phyloP scores from a whole-genome alignment of 257 asterid species.

The Solanum piurae region DNA sequence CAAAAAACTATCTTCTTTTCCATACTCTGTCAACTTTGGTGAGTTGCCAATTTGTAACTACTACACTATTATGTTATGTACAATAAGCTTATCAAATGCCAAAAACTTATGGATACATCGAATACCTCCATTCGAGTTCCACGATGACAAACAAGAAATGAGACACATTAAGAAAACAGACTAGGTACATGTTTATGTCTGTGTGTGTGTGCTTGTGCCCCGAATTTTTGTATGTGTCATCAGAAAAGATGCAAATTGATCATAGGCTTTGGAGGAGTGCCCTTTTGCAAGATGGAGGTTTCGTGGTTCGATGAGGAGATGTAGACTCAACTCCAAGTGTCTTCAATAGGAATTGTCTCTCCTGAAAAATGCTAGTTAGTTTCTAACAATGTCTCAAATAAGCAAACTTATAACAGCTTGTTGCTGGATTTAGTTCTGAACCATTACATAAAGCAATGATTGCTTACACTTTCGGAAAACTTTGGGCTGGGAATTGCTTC shows the following conservation, averaged over 20 bases:
- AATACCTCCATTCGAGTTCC: background rate
- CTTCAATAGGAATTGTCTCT: background rate
- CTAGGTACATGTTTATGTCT: background rate
- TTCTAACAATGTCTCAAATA: background rate
- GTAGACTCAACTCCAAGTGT: background rate
- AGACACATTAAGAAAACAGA: background rate
- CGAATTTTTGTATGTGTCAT: background rate
- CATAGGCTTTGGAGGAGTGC: background rate
- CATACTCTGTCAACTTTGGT: background rate
- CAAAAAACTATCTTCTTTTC: background rate
- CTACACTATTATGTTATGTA: background rate
- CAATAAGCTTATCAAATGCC: background rate
- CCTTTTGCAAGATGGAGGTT: background rate
- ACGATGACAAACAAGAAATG: background rate
- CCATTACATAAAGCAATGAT: background rate
- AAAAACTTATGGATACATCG: background rate
- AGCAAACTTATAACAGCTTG: background rate
- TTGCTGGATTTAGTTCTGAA: background rate
- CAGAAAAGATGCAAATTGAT: background rate
- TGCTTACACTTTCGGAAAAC: conserved; percentile 93
- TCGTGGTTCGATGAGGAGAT: background rate
- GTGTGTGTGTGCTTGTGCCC: background rate
- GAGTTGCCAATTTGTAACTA: background rate
- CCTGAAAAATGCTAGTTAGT: background rate
- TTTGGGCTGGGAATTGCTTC: conserved; percentile 89